phyloP scores from a whole-genome alignment of 192 early-diverging fungal genomes.

The Podila minutissima region DNA sequence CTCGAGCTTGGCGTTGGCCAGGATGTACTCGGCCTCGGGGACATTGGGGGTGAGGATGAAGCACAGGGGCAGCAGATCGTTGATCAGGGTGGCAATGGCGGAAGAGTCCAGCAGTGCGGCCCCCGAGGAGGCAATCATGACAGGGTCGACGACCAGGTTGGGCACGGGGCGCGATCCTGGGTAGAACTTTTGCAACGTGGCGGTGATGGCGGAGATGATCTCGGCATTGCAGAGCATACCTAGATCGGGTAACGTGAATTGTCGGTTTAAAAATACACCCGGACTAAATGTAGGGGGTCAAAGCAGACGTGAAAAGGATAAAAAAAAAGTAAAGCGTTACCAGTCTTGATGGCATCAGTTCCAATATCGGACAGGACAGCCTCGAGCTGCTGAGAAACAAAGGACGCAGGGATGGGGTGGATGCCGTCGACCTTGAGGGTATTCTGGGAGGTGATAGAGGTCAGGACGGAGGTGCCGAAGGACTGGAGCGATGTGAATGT shows the following conservation, averaged over 20 bases:
- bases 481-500: conserved; percentile 79
- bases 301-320: background rate
- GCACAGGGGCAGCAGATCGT: conserved; percentile 74
- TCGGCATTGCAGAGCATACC: conserved; percentile 76
- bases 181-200: conserved; percentile 50
- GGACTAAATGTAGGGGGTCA: too few species aligned
- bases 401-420: conserved; percentile 63
- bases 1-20: conserved; percentile 48
- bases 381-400: conserved; percentile 75
- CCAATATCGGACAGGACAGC: conserved; percentile 83
- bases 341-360: conserved; percentile 79
- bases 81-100: conserved; percentile 65
- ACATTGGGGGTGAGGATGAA: conserved; percentile 84
- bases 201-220: conserved; percentile 70
- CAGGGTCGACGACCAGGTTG: conserved; percentile 81
- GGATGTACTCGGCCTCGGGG: conserved; percentile 79
- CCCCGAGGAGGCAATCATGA: conserved; percentile 87
- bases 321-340: background rate
- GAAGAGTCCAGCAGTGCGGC: conserved; percentile 66
- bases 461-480: conserved; percentile 80
- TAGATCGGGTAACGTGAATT: background rate
- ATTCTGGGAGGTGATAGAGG: conserved; percentile 89
- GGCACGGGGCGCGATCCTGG: conserved; percentile 14
- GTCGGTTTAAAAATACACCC: too few species aligned
- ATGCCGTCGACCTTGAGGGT: conserved; percentile 82